A percentile compares a stretch with the other conserved stretches of the same genome.
Conservation (phyloP, 139 green algal genomes). For the Closterium sp. region DNA sequence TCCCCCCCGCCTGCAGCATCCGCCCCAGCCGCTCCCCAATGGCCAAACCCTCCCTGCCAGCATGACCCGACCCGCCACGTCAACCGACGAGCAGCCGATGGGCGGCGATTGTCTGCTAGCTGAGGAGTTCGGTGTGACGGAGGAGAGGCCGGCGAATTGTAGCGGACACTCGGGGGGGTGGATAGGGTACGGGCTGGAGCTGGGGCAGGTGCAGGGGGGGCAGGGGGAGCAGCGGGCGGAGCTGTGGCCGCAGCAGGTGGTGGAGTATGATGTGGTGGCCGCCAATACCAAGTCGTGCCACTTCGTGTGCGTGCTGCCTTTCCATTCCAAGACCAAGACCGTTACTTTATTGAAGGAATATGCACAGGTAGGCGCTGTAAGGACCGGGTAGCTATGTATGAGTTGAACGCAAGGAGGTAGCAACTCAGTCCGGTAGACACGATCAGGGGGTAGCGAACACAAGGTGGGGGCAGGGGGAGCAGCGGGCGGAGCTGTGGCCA, state of each 20-base stretch:
- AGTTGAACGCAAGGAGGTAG: not conserved
- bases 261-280: conserved; percentile 37
- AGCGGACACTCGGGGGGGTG: not conserved
- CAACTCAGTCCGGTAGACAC: not conserved
- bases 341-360: conserved; percentile 25
- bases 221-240: not conserved
- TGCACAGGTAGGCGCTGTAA: not conserved
- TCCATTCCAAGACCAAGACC: conserved; percentile 17
- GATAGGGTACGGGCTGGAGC: not conserved
- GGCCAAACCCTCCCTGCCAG: not conserved
- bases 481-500: not conserved
- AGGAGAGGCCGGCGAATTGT: not conserved
- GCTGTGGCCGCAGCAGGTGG: not conserved
- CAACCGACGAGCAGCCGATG: not conserved
- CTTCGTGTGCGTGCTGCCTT: conserved; percentile 25
- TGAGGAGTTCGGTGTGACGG: not conserved
- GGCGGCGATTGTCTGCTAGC: not conserved
- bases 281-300: conserved; percentile 18
- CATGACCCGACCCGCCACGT: not conserved
- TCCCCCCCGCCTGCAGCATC: not conserved
- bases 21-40: not conserved
- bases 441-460: no score
- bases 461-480: not conserved
- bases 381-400: not conserved
- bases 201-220: not conserved